phyloP scores from a whole-genome alignment of 257 asterid genomes.

The Ilex asprella region DNA sequence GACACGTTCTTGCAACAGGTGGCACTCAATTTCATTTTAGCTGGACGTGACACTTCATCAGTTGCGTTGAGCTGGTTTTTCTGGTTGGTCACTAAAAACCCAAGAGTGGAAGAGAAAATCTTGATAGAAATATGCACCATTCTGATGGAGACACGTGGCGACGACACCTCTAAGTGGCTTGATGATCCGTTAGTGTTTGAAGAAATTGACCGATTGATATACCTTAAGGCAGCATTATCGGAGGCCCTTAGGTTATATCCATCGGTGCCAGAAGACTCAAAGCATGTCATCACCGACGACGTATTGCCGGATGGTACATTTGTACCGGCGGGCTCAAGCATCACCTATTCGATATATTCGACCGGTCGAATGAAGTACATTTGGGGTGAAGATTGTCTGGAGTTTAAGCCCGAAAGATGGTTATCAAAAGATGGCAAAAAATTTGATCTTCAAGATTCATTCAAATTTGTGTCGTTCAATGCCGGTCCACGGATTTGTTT shows the following conservation, averaged over 20 bases:
- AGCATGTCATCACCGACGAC: conserved; percentile 48
- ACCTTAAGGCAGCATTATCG: conserved; percentile 55
- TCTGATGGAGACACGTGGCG: conserved; percentile 41
- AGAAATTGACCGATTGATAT: conserved; percentile 47
- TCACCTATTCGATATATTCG: conserved; percentile 58
- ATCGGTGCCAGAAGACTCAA: conserved; percentile 62
- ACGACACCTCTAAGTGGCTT: conserved; percentile 29
- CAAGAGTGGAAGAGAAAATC: conserved; percentile 50
- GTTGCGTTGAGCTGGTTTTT: conserved; percentile 74
- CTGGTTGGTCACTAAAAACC: conserved; percentile 38
- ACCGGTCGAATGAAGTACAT: conserved; percentile 51
- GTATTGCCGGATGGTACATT: conserved; percentile 58
- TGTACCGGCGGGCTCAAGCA: conserved; percentile 49
- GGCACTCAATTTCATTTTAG: conserved; percentile 61
- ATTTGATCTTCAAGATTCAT: conserved; percentile 33
- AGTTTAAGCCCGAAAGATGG: conserved; percentile 67
- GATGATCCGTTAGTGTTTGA: conserved; percentile 50
- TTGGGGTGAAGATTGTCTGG: conserved; percentile 57
- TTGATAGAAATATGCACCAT: conserved; percentile 27
- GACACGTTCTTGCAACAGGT: conserved; percentile 52
- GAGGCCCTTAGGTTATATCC: conserved; percentile 63
- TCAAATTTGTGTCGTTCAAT: conserved; percentile 44
- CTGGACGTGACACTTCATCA: conserved; percentile 75
- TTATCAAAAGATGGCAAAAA: conserved; percentile 34
- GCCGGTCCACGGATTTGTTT: conserved; percentile 59